Base-by-base conservation (phyloP, 2,329 filamentous ascomycete species). In the Sclerotinia trifoliorum region DNA sequence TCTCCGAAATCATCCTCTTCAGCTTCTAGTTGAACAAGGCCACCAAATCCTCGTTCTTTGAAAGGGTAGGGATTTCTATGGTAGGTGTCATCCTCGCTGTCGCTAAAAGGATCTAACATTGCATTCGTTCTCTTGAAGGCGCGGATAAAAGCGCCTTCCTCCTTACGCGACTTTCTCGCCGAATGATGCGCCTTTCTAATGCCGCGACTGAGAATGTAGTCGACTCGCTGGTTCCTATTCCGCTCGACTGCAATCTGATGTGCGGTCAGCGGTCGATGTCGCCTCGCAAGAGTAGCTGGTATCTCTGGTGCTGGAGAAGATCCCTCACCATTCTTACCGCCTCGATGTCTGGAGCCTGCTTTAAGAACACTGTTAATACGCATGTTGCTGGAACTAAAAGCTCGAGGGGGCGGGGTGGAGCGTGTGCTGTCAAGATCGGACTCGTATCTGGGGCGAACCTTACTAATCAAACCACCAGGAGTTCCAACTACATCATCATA, bases 161-260 rank as follows among this genome's bases (percentile, higher is more conserved):
- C 81, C 26, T 85, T 85, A 5, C 91, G 85, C 24, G 80, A 75
- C 73, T 88, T 88, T 58, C 87, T 86, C 17, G 88, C 85, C 67
- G 82, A 82, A 75, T 88, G 86, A 75, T 93, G 89, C 64, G 86
- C 83, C 71, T 83, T 84, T 61, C 90, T 86, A 46, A 94, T 81
- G 42, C 90, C 89, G n/a, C 89, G 87, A 73, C 92, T 89, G 21
- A 95, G 85, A 64, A 93, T 91, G 74, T 93, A 90, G 75, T 93
- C 90, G n/a, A 94, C 91, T 7, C 91, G 88, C 75, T 92, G 87
- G 70, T 87, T 90, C 24, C 92, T 84, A 78, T 94, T 93, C 67
- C 89, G 86, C 78, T 93, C 91, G 1, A 95, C 90, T 0, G 91
- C 91, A 51, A 93, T 82, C 78, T 95, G 92, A 78, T 95, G 92